Percentiles rank a stretch among this genome's conserved stretches.
phyloP scores from a whole-genome alignment of 73 alveolate species.

The Paraurostyla sp. region DNA sequence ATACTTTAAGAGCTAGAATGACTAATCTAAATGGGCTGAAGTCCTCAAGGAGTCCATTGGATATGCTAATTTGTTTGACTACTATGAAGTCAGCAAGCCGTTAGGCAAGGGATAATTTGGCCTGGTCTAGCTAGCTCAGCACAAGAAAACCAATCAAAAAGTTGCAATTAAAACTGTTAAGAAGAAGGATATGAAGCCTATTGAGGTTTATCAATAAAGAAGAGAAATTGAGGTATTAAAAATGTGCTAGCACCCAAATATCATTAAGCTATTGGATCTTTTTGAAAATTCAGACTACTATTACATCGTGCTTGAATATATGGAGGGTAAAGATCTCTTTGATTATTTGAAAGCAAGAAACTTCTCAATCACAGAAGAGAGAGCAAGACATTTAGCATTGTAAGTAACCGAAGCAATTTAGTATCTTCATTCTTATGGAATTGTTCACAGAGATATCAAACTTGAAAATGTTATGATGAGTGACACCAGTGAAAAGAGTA shows the following conservation, averaged over 20 bases:
- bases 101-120: slow-evolving; percentile 70
- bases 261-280: slow-evolving; percentile 61
- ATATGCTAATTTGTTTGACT: slow-evolving; percentile 48
- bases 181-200: slow-evolving; percentile 80
- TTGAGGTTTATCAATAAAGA: slow-evolving; percentile 78
- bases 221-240: slow-evolving; percentile 76
- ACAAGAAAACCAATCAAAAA: slow-evolving; percentile 65
- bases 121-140: slow-evolving; percentile 49
- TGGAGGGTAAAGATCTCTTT: slow-evolving; percentile 83
- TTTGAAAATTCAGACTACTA: slow-evolving; percentile 71
- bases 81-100: slow-evolving; percentile 58
- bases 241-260: slow-evolving; percentile 74
- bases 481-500: slow-evolving; percentile 40
- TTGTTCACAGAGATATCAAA: slow-evolving; percentile 86
- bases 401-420: slow-evolving; percentile 74
- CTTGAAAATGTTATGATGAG: slow-evolving; percentile 81
- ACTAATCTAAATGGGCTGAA: slow-evolving; percentile 78
- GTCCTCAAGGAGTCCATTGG: slow-evolving; percentile 77
- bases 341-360: slow-evolving; percentile 80
- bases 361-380: slow-evolving; percentile 76
- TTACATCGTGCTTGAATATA: slow-evolving; percentile 65
- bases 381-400: slow-evolving; percentile 66
- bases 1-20: slow-evolving; percentile 77
- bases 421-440: slow-evolving; percentile 76
- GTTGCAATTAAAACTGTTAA: slow-evolving; percentile 85